Evolutionary conservation across 495 filamentous ascomycete species (phyloP).

Genomic region (Aspergillus kassunensis): DNA sequence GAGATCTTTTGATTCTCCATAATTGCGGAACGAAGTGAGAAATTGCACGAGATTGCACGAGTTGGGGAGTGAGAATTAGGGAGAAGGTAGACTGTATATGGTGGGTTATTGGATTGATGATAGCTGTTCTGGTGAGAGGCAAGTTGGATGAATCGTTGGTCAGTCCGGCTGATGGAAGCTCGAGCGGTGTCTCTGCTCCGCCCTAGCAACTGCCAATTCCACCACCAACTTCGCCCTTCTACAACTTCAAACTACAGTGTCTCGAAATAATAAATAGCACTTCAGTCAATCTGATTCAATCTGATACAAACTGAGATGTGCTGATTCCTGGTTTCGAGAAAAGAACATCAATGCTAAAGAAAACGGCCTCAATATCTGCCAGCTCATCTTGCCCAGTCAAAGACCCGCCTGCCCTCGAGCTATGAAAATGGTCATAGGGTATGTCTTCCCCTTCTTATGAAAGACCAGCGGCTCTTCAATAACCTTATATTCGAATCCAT

Average conservation of each 20-base stretch:
- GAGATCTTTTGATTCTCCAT: slow-evolving; percentile 86
- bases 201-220: slow-evolving; percentile 1
- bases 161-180: slow-evolving; percentile 12
- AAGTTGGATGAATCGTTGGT: slow-evolving; percentile 11
- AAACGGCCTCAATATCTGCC: not conserved
- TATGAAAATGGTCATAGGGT: slow-evolving; percentile 33
- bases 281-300: too few relatives aligned
- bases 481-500: slow-evolving; percentile 39
- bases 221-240: too few relatives aligned
- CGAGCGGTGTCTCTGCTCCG: slow-evolving; percentile 18
- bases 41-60: too few relatives aligned
- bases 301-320: too few relatives aligned
- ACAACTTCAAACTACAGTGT: too few relatives aligned
- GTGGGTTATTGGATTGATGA: slow-evolving; percentile 7
- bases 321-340: too few relatives aligned
- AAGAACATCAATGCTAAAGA: too few relatives aligned
- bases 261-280: too few relatives aligned
- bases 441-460: slow-evolving; percentile 21
- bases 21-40: slow-evolving; percentile 21
- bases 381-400: too few relatives aligned
- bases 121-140: slow-evolving; percentile 13
- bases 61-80: too few relatives aligned
- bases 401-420: slow-evolving; percentile 28
- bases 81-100: slow-evolving; percentile 1
- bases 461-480: slow-evolving; percentile 30